Percentiles rank a stretch among this genome's conserved stretches.
Evolutionary conservation across 2,329 filamentous ascomycete genomes (phyloP).

Genomic region (Biscogniauxia mediterranea): DNA sequence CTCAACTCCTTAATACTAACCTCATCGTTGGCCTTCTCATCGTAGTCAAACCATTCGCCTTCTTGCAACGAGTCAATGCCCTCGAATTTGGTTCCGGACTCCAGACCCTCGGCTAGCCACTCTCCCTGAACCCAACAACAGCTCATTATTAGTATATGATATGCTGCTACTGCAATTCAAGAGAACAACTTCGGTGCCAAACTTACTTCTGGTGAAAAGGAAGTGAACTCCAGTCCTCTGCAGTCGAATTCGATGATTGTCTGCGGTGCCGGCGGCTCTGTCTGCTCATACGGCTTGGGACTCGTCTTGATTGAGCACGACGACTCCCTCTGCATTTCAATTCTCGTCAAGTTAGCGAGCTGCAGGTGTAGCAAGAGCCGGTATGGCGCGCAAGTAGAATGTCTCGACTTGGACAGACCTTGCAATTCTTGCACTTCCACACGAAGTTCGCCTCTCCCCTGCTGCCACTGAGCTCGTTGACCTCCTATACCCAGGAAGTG

Average conservation of each 20-base stretch:
- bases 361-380: background rate
- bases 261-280: slow-evolving; percentile 69
- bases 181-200: background rate
- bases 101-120: slow-evolving; percentile 79
- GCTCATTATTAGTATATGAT: slow-evolving; percentile 1
- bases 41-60: slow-evolving; percentile 97
- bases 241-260: slow-evolving; percentile 92
- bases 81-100: slow-evolving; percentile 79
- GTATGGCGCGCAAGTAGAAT: too few species aligned
- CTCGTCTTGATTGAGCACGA: slow-evolving; percentile 79
- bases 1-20: slow-evolving; percentile 87
- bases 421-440: slow-evolving; percentile 99
- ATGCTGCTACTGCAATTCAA: background rate
- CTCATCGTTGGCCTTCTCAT: slow-evolving; percentile 88
- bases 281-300: slow-evolving; percentile 68
- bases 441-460: slow-evolving; percentile 97
- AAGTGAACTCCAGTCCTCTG: slow-evolving; percentile 85
- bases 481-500: slow-evolving; percentile 58
- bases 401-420: slow-evolving; percentile 52
- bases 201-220: slow-evolving; percentile 83
- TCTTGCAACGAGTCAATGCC: slow-evolving; percentile 74
- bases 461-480: slow-evolving; percentile 87
- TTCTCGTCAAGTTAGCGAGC: slow-evolving; percentile 1
- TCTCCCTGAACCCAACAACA: slow-evolving; percentile 62
- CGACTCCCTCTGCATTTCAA: slow-evolving; percentile 64